Evolutionary conservation across 2,329 filamentous ascomycete genomes (phyloP), one percentile per base, ranked within the genome.

Genomic region (Neofusicoccum cordaticola): DNA sequence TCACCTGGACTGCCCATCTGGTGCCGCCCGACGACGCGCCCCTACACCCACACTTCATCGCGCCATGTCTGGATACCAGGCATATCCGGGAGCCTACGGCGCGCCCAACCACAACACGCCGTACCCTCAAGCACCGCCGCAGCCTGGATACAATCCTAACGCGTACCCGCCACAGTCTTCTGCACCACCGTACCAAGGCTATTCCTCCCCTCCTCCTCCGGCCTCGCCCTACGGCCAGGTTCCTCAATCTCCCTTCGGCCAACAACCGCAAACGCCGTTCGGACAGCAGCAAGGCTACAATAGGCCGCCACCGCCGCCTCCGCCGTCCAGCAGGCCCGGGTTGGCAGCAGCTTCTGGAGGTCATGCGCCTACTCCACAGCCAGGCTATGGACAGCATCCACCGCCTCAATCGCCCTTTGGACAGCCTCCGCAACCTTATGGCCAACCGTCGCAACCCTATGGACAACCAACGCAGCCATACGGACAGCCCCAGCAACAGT

Each of bases 251-350:
- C 60, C 56, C 37, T 68, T 65, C 34, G 70, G 68, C 42, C 69
- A 70, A 35, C 71, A 67, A 17, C 60, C 67, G 45, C 76, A 79
- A 62, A 75, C 67, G 50, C 76, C 80, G 58, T 75, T 73, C 62
- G 72, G 70, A 47, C 72, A 71, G 44, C 71, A 70, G 34, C 68
- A 60, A n/a, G 37, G 35, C 27, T 65, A 65, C 45, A 60, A 19
- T n/a, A 61, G 63, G 42, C 63, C 63, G 6, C 45, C 63, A 11
- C 63, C 57, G n/a, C 57, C 63, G 44, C 53, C 63, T 4, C 45
- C 62, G 27, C 27, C 45, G 9, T 51, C 53, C 12, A 65, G 41
- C 31, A 42, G 63, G 11, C 45, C 56, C 5, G 31, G 61, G 2
- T 13, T 60, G 17, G 19, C 53, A 13, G 58, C 47, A 22, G 44